These are phyloP conservation scores for Hyaloscypha bicolor DNA, from an alignment of 495 filamentous ascomycete species.

Conservation along the genomic window DNA sequence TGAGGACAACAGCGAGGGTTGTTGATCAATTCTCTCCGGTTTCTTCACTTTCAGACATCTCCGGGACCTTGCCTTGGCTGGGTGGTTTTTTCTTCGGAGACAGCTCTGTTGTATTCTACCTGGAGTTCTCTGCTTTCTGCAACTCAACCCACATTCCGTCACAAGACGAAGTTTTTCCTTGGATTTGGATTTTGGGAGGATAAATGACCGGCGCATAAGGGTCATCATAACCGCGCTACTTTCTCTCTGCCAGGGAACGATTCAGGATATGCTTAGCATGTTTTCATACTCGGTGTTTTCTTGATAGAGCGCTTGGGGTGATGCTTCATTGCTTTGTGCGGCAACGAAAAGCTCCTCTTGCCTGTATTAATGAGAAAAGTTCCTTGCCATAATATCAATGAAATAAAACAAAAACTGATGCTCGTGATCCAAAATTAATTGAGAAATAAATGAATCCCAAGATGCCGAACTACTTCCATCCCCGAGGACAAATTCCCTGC, in stretches of 20 bases:
- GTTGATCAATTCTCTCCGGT: constrained; percentile 16
- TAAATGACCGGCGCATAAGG: not conserved
- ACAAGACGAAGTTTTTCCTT: not conserved
- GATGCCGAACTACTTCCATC: too few species aligned
- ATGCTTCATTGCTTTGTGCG: not conserved
- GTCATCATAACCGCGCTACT: not conserved
- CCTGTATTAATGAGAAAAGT: not conserved
- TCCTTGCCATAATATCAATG: too few species aligned
- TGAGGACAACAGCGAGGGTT: constrained; percentile 29
- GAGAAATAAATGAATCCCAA: too few species aligned
- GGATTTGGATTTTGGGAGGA: not conserved
- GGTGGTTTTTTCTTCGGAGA: not conserved
- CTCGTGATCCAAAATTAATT: too few species aligned
- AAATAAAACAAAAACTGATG: too few species aligned
- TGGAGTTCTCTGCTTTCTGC: not conserved
- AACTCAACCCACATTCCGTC: not conserved
- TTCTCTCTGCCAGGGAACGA: not conserved
- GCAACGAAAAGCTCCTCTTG: not conserved
- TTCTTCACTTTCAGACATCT: not conserved
- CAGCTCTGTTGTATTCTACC: not conserved
- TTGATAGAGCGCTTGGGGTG: not conserved
- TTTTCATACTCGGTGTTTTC: not conserved
- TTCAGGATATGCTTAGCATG: not conserved
- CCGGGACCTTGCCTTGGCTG: not conserved
- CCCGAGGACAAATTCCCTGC: too few species aligned